Percentiles rank a stretch among this genome's conserved stretches.
Conservation (phyloP, 2,329 filamentous ascomycete species). For the Diaporthe ampelina region DNA sequence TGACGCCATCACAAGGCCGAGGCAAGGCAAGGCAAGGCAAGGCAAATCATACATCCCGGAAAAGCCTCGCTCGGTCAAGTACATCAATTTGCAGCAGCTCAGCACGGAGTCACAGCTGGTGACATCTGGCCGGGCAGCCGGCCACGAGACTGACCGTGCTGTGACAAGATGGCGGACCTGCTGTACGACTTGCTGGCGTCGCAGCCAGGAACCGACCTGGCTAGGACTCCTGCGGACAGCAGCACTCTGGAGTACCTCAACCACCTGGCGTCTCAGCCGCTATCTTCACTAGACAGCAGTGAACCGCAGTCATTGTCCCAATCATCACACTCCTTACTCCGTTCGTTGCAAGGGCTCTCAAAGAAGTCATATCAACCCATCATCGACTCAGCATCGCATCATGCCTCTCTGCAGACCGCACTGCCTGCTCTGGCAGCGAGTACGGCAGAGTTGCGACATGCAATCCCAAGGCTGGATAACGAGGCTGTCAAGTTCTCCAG, state of each 20-base stretch:
- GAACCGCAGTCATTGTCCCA: constrained; percentile 88
- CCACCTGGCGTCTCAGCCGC: constrained; percentile 81
- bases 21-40: constrained; percentile 21
- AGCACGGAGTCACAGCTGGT: background rate
- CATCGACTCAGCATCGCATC: constrained; percentile 83
- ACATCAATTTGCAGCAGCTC: background rate
- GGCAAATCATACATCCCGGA: background rate
- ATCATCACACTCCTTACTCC: constrained; percentile 81
- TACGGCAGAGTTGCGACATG: constrained; percentile 75
- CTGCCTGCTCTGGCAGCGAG: constrained; percentile 79
- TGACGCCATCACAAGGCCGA: constrained; percentile 33
- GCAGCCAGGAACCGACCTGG: constrained; percentile 47
- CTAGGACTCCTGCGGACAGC: constrained; percentile 58
- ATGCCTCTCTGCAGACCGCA: constrained; percentile 79
- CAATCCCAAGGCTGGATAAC: constrained; percentile 83
- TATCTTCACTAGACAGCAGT: constrained; percentile 78
- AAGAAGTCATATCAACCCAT: constrained; percentile 90
- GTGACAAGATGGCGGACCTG: constrained; percentile 73
- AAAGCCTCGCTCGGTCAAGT: background rate
- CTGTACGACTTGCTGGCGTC: constrained; percentile 78
- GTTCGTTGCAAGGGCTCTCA: constrained; percentile 88
- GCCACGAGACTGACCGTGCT: background rate
- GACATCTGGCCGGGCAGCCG: background rate
- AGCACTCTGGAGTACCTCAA: constrained; percentile 79
- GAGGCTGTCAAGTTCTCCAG: constrained; percentile 85